Percentiles rank a stretch among this genome's conserved stretches.
Evolutionary conservation across 306 rosid species (phyloP).

Genomic region (Cicer yamashitae): DNA sequence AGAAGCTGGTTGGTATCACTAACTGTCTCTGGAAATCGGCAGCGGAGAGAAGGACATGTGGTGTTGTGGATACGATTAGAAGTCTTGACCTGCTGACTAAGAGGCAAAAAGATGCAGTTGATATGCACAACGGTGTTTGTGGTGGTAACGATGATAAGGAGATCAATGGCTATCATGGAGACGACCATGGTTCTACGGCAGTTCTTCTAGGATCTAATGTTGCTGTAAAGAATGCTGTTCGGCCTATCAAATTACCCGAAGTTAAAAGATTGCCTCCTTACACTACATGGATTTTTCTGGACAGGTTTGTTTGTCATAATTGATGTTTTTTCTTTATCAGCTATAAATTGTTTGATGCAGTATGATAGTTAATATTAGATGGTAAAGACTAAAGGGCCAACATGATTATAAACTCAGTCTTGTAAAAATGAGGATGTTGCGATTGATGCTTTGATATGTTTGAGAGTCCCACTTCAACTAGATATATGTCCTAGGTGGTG

Average conservation of each 20-base stretch:
- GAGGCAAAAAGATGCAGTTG: constrained; percentile 89
- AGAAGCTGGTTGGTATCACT: constrained; percentile 70
- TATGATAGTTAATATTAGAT: background rate
- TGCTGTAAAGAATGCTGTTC: constrained; percentile 89
- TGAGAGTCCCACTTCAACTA: background rate
- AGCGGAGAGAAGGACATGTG: constrained; percentile 60
- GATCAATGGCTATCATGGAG: constrained; percentile 69
- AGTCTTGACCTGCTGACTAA: constrained; percentile 68
- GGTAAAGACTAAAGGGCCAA: background rate
- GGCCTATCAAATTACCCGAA: constrained; percentile 88
- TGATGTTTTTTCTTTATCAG: constrained; percentile 38
- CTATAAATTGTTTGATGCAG: background rate
- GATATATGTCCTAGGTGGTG: constrained; percentile 1
- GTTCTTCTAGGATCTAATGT: constrained; percentile 96
- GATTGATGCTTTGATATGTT: background rate
- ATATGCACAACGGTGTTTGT: constrained; percentile 79
- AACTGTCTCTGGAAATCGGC: constrained; percentile 60
- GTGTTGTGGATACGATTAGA: constrained; percentile 45
- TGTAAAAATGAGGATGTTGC: background rate
- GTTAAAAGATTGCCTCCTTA: constrained; percentile 87
- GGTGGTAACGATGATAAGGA: constrained; percentile 66
- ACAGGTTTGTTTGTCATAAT: constrained; percentile 66
- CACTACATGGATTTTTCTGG: constrained; percentile 97
- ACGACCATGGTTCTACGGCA: constrained; percentile 77
- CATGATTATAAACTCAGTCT: background rate